Evolutionary conservation across 768 basidiomycete genomes (phyloP).

Genomic region (Favolaschia claudopus): DNA sequence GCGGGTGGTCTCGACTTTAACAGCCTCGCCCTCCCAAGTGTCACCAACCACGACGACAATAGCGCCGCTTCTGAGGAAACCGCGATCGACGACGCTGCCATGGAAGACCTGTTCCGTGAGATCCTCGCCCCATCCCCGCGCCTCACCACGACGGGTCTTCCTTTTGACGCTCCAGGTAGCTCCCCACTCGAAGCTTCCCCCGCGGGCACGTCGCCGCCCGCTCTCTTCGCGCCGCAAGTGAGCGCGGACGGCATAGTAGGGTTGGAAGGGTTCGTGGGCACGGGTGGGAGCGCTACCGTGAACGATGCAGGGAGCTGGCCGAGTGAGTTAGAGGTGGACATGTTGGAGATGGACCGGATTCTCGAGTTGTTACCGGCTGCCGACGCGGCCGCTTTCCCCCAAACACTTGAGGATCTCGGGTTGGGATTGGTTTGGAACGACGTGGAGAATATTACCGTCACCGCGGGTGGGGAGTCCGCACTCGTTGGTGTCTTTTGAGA

Average conservation of each 20-base stretch:
- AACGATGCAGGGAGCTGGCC: conserved; percentile 16
- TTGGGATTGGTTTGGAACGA: conserved; percentile 21
- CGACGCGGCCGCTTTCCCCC: conserved; percentile 20
- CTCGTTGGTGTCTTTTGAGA: conserved; percentile 26
- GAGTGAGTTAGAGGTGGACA: conserved; percentile 25
- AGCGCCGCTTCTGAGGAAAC: conserved; percentile 24
- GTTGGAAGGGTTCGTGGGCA: conserved; percentile 24
- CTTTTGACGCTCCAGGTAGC: conserved; percentile 32
- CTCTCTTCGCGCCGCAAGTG: conserved; percentile 31
- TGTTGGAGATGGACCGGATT: conserved; percentile 30
- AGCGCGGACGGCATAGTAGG: conserved; percentile 27
- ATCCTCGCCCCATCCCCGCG: conserved; percentile 65
- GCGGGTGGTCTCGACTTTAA: conserved; percentile 78
- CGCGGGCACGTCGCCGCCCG: conserved; percentile 29
- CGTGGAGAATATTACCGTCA: conserved; percentile 14
- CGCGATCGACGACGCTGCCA: conserved; percentile 63
- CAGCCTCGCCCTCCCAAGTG: conserved; percentile 28
- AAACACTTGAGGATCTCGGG: conserved; percentile 22
- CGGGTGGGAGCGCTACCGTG: conserved; percentile 14
- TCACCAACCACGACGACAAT: conserved; percentile 32
- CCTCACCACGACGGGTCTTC: conserved; percentile 39
- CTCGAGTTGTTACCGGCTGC: conserved; percentile 24
- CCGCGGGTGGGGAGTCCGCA: conserved; percentile 13
- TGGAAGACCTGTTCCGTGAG: conserved; percentile 75
- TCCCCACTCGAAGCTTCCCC: conserved; percentile 24